phyloP scores from a whole-genome alignment of 345 rosid species.

The Citrus sp. region DNA sequence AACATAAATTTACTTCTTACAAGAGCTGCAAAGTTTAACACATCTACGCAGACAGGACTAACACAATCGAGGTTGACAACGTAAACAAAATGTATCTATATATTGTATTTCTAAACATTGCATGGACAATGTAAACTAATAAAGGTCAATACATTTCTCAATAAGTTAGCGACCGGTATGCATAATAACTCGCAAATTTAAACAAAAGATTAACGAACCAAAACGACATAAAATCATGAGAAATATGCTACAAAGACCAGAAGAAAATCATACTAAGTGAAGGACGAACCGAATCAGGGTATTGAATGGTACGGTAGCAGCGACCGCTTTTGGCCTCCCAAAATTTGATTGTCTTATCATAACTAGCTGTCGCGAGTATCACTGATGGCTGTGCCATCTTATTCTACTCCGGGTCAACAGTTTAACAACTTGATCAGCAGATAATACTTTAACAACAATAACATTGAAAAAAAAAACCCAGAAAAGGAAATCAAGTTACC shows the following conservation, averaged over 20 bases:
- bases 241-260: not conserved
- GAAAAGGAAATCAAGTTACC: not conserved
- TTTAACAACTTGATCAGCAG: conserved; percentile 1
- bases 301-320: conserved; percentile 88
- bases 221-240: not conserved
- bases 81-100: not conserved
- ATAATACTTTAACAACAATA: not conserved
- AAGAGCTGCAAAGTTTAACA: not conserved
- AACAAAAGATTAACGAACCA: not conserved
- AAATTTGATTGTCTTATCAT: conserved; percentile 84
- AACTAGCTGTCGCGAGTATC: conserved; percentile 91
- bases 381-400: conserved; percentile 82
- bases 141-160: not conserved
- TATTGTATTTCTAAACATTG: not conserved
- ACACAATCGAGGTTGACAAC: not conserved
- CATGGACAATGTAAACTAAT: not conserved
- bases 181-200: not conserved
- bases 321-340: conserved; percentile 98
- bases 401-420: conserved; percentile 18
- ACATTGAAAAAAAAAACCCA: not conserved
- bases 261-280: not conserved
- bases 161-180: not conserved
- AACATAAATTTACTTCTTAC: not conserved
- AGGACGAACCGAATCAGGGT: conserved; percentile 71
- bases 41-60: too few species aligned